Evolutionary conservation across 768 basidiomycete genomes (phyloP), one percentile per base, ranked within the genome.

Genomic region (Lentinula sp.): DNA sequence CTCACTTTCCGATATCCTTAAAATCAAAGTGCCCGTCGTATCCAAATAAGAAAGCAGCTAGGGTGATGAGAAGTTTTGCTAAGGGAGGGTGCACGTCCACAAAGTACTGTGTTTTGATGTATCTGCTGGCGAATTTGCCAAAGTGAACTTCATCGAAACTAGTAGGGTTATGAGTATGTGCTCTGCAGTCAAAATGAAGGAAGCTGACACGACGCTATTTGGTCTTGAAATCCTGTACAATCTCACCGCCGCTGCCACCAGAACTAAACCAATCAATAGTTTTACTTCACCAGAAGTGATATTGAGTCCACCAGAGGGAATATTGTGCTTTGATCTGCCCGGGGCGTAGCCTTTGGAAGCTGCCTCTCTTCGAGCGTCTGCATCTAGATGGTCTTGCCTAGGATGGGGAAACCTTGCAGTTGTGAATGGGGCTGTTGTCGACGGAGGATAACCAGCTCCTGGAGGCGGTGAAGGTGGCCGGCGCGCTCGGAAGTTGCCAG

Each of bases 81-180:
- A 99, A 79, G 3, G 97, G 97, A 0, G 97, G 97, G 69, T 99
- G 97, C 2, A 99, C 96, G 71, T 99, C 97, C 69, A 91, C 88
- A 68, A 90, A 94, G 73, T 93, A 95, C 64, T 87, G 83, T 42
- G 89, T 88, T 78, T 92, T 92, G 80, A 98, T 91, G 70, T 98
- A 98, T 70, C 91, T 91, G 51, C 84, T 81, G 5, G 96, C 94
- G 70, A 98, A 98, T 73, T 97, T 97, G 62, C 96, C 96, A 72
- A 98, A 98, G 71, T 98, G 96, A 0, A 98, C 96, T 73, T 98
- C 96, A 70, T 98, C 96, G 72, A 98, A 98, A 46, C 95, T 97
- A 67, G 13, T 18, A 23, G 57, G 57, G 61, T 57, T 10, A 59
- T 21, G 52, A 56, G 50, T 21, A 5, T 63, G 49, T 4, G 50